Conservation (phyloP, 2,329 filamentous ascomycete species). For the Teratosphaeria zuluensis region DNA sequence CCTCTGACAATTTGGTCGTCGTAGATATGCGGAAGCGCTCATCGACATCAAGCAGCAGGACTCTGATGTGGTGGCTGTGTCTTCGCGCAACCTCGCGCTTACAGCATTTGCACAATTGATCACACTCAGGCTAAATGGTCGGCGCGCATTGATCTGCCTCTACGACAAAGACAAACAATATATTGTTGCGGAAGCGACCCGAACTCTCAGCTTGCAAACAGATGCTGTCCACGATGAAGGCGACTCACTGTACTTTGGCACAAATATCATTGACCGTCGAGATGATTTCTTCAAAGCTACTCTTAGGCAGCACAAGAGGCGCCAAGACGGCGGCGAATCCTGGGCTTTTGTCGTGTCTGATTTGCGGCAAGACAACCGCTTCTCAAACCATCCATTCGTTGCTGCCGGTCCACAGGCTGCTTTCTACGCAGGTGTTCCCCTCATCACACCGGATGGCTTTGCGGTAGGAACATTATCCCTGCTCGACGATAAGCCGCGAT, state of each 20-base stretch:
- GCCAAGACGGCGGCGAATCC: constrained; percentile 1
- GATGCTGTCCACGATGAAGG: constrained; percentile 3
- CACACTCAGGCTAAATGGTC: constrained; percentile 38
- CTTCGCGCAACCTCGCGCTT: constrained; percentile 22
- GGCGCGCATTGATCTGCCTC: constrained; percentile 42
- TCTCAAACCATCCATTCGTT: constrained; percentile 24
- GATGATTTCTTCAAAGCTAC: not conserved
- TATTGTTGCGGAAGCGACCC: constrained; percentile 44
- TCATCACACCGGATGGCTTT: constrained; percentile 23
- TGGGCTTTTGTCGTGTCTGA: constrained; percentile 11
- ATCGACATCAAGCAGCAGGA: not conserved
- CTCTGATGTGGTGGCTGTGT: not conserved
- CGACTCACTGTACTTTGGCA: constrained; percentile 5
- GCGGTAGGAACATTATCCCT: constrained; percentile 26
- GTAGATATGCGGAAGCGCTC: not conserved
- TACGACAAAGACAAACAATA: constrained; percentile 40
- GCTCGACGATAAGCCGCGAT: constrained; percentile 18
- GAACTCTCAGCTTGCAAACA: constrained; percentile 33
- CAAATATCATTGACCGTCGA: constrained; percentile 2
- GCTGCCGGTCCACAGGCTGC: constrained; percentile 17
- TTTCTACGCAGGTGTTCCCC: constrained; percentile 27
- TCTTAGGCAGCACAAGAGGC: not conserved
- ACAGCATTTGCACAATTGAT: constrained; percentile 42
- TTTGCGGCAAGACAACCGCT: constrained; percentile 23
- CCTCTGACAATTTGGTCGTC: not conserved